Conservation (phyloP, 1,139 yeast species). For the Candida glucosophila region DNA sequence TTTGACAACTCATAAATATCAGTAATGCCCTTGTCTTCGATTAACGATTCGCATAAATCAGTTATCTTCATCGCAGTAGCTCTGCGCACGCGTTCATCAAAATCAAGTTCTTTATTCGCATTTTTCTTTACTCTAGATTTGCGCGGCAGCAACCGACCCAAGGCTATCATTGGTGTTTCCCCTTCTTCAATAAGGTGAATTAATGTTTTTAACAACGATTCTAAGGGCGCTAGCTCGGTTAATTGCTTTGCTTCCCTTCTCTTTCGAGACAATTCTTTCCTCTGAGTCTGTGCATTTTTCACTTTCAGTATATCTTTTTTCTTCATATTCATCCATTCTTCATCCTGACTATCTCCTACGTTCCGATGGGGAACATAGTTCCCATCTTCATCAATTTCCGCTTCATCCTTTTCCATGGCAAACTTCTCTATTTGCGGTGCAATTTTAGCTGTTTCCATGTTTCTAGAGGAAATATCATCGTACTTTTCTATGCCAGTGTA, state of each 20-base stretch:
- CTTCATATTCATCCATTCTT: conserved; percentile 39
- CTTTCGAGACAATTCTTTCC: conserved; percentile 8
- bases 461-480: too few relatives aligned
- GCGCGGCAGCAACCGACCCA: conserved; percentile 34
- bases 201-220: conserved; percentile 21
- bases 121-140: conserved; percentile 12
- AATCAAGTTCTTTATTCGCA: conserved; percentile 13
- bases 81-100: too few relatives aligned
- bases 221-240: conserved; percentile 6
- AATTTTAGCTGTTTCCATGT: too few relatives aligned
- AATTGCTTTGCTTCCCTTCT: not conserved
- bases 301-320: conserved; percentile 43
- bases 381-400: conserved; percentile 55
- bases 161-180: conserved; percentile 58
- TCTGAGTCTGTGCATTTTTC: conserved; percentile 25
- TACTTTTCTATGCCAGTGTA: conserved; percentile 11
- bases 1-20: conserved; percentile 47
- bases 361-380: conserved; percentile 40
- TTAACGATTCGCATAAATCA: conserved; percentile 39
- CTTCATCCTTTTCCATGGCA: conserved; percentile 54
- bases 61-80: conserved; percentile 40
- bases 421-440: conserved; percentile 54
- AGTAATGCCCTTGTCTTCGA: conserved; percentile 26
- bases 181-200: conserved; percentile 45
- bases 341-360: conserved; percentile 31